These are phyloP conservation scores for Rhodocollybia butyracea DNA, from an alignment of 768 basidiomycete species.

Conservation along the genomic window DNA sequence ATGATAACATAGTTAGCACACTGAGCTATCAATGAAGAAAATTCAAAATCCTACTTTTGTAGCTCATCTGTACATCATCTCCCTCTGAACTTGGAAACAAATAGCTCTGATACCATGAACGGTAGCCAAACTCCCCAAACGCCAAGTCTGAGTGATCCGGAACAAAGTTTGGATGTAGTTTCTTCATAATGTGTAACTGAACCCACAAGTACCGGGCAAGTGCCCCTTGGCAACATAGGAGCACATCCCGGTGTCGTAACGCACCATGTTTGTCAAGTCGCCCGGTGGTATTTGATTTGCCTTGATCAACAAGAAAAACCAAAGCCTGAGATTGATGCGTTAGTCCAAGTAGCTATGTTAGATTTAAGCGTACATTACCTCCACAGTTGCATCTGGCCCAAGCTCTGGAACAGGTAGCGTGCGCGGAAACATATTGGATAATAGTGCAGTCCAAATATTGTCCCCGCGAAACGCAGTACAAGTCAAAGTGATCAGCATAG, in stretches of 20 bases:
- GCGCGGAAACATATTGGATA: slow-evolving; percentile 19
- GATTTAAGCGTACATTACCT: no score
- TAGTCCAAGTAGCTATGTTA: no score
- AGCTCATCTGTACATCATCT: no score
- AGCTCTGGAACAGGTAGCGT: not conserved
- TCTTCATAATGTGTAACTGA: slow-evolving; percentile 25
- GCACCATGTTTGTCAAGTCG: no score
- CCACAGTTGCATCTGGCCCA: not conserved
- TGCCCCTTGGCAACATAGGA: no score
- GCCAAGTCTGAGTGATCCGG: slow-evolving; percentile 22
- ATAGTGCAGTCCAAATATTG: slow-evolving; percentile 11
- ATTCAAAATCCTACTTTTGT: no score
- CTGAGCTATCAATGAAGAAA: no score
- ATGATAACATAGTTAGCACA: no score
- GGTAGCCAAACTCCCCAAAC: slow-evolving; percentile 22
- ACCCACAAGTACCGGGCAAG: slow-evolving; percentile 12
- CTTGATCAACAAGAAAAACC: no score
- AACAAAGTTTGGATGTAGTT: slow-evolving; percentile 17
- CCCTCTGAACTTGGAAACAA: slow-evolving; percentile 24
- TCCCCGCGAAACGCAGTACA: slow-evolving; percentile 22
- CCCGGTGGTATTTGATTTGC: no score
- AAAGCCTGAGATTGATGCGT: no score
- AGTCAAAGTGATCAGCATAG: slow-evolving; percentile 17
- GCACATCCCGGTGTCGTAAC: no score
- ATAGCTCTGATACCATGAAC: slow-evolving; percentile 25